A percentile compares a stretch with the other conserved stretches of the same genome.
These are phyloP conservation scores for Cinnamomum chago DNA, from an alignment of 164 flowering plant genomes.

Conservation along the genomic window DNA sequence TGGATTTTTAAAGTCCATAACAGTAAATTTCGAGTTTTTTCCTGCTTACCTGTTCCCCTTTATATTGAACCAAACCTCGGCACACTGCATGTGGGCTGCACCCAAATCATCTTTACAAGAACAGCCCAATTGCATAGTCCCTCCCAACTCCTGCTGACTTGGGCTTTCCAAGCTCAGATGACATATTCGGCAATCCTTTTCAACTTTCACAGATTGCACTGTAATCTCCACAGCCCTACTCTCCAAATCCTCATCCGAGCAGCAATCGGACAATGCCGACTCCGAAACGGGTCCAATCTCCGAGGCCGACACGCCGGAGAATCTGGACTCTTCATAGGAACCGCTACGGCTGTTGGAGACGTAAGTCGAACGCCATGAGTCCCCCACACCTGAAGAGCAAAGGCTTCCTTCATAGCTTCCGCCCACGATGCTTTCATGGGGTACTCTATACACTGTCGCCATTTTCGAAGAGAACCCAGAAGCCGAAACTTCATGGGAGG, in stretches of 20 bases:
- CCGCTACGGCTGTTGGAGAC: constrained; percentile 28
- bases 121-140: constrained; percentile 81
- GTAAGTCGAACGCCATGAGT: constrained; percentile 34
- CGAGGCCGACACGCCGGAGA: constrained; percentile 40
- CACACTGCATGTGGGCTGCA: constrained; percentile 84
- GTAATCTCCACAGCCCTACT: constrained; percentile 37
- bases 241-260: constrained; percentile 39
- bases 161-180: constrained; percentile 66
- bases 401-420: constrained; percentile 11
- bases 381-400: constrained; percentile 34
- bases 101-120: constrained; percentile 89
- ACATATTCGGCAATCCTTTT: constrained; percentile 86
- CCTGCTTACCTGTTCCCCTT: constrained; percentile 80
- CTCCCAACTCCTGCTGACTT: constrained; percentile 47
- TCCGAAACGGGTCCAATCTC: constrained; percentile 36
- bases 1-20: background rate
- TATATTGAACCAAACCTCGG: constrained; percentile 94
- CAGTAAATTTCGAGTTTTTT: background rate
- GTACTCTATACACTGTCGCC: constrained; percentile 25
- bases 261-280: constrained; percentile 50
- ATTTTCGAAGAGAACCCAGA: constrained; percentile 20
- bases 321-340: constrained; percentile 49
- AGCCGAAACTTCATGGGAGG: constrained; percentile 8
- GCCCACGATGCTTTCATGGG: constrained; percentile 24
- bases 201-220: constrained; percentile 49